These are phyloP conservation scores for Magnaporthiopsis rhizophila DNA, from an alignment of 2,329 filamentous ascomycete species.

Conservation along the genomic window DNA sequence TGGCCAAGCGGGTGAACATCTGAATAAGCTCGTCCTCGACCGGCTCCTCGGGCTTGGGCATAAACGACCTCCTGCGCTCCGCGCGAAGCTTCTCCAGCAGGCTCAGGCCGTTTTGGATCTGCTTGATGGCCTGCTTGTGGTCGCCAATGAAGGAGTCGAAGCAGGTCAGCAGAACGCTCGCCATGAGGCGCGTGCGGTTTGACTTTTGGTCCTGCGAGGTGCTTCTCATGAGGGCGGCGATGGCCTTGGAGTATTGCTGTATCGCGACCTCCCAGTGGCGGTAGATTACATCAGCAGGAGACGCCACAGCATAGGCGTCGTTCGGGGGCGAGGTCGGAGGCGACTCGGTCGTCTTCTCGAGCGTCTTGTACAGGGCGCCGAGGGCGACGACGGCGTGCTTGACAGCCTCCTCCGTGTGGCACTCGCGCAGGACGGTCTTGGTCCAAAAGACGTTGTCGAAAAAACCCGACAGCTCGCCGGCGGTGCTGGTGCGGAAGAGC, in stretches of 20 bases:
- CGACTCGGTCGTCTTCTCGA: conserved; percentile 49
- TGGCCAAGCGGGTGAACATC: conserved; percentile 55
- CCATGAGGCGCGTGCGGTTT: conserved; percentile 51
- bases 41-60: conserved; percentile 34
- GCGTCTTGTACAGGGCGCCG: conserved; percentile 58
- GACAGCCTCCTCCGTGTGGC: conserved; percentile 52
- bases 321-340: conserved; percentile 33
- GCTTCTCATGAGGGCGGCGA: conserved; percentile 39
- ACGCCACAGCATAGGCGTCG: background rate
- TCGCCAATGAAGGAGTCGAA: conserved; percentile 61
- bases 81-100: conserved; percentile 45
- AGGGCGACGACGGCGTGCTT: conserved; percentile 59
- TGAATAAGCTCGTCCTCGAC: conserved; percentile 52
- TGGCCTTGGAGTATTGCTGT: conserved; percentile 49
- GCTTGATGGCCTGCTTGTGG: conserved; percentile 51
- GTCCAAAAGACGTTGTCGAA: conserved; percentile 62
- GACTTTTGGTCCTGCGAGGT: conserved; percentile 34
- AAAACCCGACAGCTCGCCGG: conserved; percentile 56
- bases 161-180: conserved; percentile 57
- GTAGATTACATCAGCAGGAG: conserved; percentile 20
- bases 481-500: conserved; percentile 53
- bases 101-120: conserved; percentile 51
- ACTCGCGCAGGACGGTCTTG: conserved; percentile 53
- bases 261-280: conserved; percentile 53
- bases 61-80: conserved; percentile 32